Conservation (phyloP, 2,329 filamentous ascomycete species). For the Phialocephala subalpina region DNA sequence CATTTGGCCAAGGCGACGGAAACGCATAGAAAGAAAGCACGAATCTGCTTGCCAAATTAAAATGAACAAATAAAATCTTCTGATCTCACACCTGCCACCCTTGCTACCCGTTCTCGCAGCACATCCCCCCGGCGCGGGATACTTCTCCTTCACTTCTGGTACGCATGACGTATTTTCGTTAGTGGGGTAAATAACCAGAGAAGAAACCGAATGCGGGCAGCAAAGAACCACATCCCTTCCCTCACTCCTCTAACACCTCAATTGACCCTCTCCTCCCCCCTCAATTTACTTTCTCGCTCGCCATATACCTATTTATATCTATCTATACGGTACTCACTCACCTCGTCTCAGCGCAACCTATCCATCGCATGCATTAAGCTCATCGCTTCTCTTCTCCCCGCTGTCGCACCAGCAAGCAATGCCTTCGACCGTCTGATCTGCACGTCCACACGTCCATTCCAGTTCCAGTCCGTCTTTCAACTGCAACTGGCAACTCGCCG, state of each 20-base stretch:
- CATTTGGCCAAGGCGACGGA: neutral
- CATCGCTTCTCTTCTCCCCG: neutral
- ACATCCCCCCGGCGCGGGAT: neutral
- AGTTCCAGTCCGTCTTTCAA: neutral
- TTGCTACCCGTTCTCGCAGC: neutral
- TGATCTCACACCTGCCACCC: neutral
- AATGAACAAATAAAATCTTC: neutral
- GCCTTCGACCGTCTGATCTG: conserved; percentile 14
- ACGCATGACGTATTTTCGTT: neutral
- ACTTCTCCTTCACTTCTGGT: neutral
- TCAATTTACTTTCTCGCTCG: neutral
- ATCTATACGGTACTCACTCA: neutral
- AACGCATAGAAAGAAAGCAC: neutral
- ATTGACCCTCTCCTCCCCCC: neutral
- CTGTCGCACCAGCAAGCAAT: conserved; percentile 4
- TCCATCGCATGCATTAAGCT: conserved; percentile 11
- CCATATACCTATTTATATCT: neutral
- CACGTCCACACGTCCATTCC: conserved; percentile 5
- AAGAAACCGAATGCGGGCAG: neutral
- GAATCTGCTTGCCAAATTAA: neutral
- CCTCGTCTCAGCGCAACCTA: neutral
- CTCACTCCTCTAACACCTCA: neutral
- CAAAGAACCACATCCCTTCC: neutral
- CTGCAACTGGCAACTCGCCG: neutral
- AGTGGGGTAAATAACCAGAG: neutral